Conservation (phyloP, 441 rosid genomes). For the Bruguiera hainesii region DNA sequence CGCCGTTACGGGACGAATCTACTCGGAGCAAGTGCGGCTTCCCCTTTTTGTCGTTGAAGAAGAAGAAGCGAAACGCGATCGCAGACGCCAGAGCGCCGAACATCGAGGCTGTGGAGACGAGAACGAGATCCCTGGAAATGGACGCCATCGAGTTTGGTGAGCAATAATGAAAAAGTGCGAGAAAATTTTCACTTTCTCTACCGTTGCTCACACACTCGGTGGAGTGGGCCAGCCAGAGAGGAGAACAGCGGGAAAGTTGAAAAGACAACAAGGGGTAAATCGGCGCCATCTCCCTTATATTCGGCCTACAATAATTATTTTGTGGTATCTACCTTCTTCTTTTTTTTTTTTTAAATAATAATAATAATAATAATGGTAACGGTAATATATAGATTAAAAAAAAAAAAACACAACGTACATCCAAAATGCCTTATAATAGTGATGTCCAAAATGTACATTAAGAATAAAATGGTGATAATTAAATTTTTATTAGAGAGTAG, state of each 20-base stretch:
- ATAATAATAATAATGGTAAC: too few species aligned
- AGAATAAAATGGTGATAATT: too few species aligned
- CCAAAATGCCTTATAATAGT: too few species aligned
- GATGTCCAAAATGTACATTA: too few species aligned
- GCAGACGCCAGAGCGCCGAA: slow-evolving; percentile 67
- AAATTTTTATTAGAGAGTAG: too few species aligned
- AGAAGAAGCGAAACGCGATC: slow-evolving; percentile 48
- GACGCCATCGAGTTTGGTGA: slow-evolving; percentile 31
- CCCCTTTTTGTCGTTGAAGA: slow-evolving; percentile 34
- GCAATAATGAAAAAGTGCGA: neutral
- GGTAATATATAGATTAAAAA: too few species aligned
- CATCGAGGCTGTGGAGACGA: slow-evolving; percentile 58
- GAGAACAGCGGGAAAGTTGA: neutral
- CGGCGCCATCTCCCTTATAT: too few species aligned
- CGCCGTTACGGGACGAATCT: slow-evolving; percentile 32
- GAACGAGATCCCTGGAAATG: slow-evolving; percentile 48
- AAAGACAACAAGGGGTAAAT: neutral
- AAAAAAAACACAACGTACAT: too few species aligned
- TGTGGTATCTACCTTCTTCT: too few species aligned
- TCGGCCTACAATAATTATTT: too few species aligned
- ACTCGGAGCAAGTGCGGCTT: slow-evolving; percentile 26
- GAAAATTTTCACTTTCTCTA: neutral
- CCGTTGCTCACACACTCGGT: too few species aligned
- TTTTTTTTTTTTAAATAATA: too few species aligned
- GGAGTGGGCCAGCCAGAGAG: neutral